Percentiles rank a stretch among this genome's conserved stretches.
These are phyloP conservation scores for Fragosphaeria purpurea DNA, from an alignment of 2,329 filamentous ascomycete genomes.

Conservation along the genomic window DNA sequence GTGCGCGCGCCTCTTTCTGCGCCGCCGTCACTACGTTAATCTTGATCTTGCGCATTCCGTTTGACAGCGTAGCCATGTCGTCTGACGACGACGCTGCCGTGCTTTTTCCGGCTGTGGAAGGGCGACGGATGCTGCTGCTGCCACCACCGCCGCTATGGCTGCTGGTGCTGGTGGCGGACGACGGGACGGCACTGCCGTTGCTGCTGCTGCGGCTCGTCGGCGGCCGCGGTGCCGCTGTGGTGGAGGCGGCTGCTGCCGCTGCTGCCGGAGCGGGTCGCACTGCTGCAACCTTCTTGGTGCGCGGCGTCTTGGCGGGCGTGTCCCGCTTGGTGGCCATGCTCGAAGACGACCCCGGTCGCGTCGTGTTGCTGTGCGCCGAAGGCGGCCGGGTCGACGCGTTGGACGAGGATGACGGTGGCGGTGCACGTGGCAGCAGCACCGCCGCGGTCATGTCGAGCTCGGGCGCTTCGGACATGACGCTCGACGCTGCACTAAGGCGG, in stretches of 20 bases:
- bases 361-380: constrained; percentile 27
- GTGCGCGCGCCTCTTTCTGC: constrained; percentile 43
- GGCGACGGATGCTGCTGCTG: not conserved
- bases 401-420: constrained; percentile 9
- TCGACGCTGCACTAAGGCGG: constrained; percentile 40
- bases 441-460: not conserved
- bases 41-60: constrained; percentile 52
- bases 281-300: constrained; percentile 11
- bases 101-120: too few relatives aligned
- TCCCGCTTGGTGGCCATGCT: constrained; percentile 34
- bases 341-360: constrained; percentile 32
- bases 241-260: not conserved
- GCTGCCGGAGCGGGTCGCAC: not conserved
- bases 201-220: constrained; percentile 4
- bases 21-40: constrained; percentile 51
- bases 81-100: constrained; percentile 14
- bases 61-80: constrained; percentile 45
- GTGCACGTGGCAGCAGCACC: constrained; percentile 5
- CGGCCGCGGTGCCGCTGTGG: not conserved
- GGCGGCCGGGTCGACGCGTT: constrained; percentile 22
- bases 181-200: not conserved
- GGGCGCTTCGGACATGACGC: constrained; percentile 21
- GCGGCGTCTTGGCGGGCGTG: constrained; percentile 17
- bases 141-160: constrained; percentile 12
- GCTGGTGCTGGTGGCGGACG: constrained; percentile 7